Percentiles rank a stretch among this genome's conserved stretches.
Evolutionary conservation across 23 red algal species (phyloP).

Genomic region (Cyanidiococcus yangmingshanensis): DNA sequence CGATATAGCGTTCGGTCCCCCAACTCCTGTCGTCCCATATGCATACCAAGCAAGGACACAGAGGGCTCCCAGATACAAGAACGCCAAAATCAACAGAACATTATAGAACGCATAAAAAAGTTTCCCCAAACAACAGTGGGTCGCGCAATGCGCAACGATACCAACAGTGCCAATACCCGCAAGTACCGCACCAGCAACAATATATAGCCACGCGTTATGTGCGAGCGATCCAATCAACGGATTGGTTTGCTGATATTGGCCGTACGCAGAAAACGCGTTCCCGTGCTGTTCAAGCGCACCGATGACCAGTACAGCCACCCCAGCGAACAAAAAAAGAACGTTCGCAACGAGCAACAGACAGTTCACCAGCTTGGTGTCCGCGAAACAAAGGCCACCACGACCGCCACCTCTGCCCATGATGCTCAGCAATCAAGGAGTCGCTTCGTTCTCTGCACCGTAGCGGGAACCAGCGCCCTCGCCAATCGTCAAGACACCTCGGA

Average conservation of each 20-base stretch:
- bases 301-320: background rate
- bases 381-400: background rate
- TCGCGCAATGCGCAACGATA: background rate
- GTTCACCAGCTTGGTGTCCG: constrained; percentile 5
- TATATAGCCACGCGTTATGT: constrained; percentile 4
- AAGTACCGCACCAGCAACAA: background rate
- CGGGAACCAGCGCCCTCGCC: too few species aligned
- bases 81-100: background rate
- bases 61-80: background rate
- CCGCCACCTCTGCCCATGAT: background rate
- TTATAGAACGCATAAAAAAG: background rate
- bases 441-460: too few species aligned
- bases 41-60: background rate
- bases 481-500: too few species aligned
- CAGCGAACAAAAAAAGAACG: background rate
- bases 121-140: background rate
- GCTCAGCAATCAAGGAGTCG: too few species aligned
- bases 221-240: background rate
- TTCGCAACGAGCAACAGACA: background rate
- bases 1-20: background rate
- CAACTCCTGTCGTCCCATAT: background rate
- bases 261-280: background rate
- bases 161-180: background rate
- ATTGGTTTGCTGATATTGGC: background rate
- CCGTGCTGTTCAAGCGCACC: background rate